Percentiles rank a stretch among this genome's conserved stretches.
phyloP scores from a whole-genome alignment of 1,284 basidiomycete species.

The Athelia sp. region DNA sequence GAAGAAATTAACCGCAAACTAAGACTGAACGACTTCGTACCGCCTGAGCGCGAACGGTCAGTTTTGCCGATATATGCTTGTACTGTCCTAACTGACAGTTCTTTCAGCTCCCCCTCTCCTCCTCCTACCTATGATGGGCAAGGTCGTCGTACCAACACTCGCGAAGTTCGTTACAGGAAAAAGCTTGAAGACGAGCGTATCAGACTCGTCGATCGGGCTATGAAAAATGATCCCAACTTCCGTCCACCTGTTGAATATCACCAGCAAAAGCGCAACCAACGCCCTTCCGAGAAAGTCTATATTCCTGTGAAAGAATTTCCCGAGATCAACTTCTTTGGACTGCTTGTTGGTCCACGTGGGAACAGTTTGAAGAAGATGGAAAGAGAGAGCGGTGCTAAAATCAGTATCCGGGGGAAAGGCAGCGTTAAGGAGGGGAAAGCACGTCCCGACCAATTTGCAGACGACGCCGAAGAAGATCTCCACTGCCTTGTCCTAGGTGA shows the following conservation, averaged over 20 bases:
- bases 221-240: conserved; percentile 98
- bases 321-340: conserved; percentile 99
- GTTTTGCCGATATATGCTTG: conserved; percentile 12
- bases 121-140: conserved; percentile 97
- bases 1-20: conserved; percentile 98
- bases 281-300: conserved; percentile 97
- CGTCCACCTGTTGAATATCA: conserved; percentile 95
- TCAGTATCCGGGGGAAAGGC: conserved; percentile 97
- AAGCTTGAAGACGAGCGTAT: conserved; percentile 98
- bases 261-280: conserved; percentile 86
- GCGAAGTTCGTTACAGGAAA: conserved; percentile 96
- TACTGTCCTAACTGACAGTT: conserved; percentile 19
- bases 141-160: conserved; percentile 96
- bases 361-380: conserved; percentile 99
- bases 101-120: conserved; percentile 83
- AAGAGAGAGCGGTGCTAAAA: conserved; percentile 95
- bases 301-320: conserved; percentile 99
- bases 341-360: conserved; percentile 96
- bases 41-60: conserved; percentile 90
- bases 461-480: conserved; percentile 98
- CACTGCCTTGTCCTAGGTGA: conserved; percentile 97
- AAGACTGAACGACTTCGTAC: conserved; percentile 90
- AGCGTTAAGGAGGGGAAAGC: conserved; percentile 99
- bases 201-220: conserved; percentile 88
- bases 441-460: conserved; percentile 85